phyloP scores from a whole-genome alignment of 2,329 filamentous ascomycete species.

The Myriosclerotinia duriaeana region DNA sequence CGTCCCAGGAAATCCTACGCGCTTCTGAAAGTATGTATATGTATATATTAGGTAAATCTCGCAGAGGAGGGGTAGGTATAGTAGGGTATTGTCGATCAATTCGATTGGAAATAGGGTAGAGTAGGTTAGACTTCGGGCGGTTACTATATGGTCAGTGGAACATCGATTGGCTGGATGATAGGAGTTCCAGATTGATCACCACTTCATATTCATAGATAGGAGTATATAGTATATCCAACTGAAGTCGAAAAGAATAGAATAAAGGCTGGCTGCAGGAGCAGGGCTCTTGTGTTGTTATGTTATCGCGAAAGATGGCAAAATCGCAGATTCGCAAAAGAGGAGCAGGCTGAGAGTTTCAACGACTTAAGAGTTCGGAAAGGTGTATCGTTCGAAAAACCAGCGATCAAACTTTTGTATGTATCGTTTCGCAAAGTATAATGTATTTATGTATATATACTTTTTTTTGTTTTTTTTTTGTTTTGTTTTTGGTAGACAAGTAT shows the following conservation, averaged over 20 bases:
- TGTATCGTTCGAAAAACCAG: too few species aligned
- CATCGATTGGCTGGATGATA: constrained; percentile 18
- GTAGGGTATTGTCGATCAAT: constrained; percentile 19
- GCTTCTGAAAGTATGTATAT: constrained; percentile 9
- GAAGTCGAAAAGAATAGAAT: constrained; percentile 3
- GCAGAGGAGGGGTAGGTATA: constrained; percentile 21
- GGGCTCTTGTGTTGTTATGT: constrained; percentile 11
- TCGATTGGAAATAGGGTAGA: constrained; percentile 16
- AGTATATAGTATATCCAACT: neutral
- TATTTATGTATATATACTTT: too few species aligned
- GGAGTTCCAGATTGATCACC: neutral
- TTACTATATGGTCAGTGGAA: constrained; percentile 19
- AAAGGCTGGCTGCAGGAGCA: constrained; percentile 7
- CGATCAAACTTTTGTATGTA: too few species aligned
- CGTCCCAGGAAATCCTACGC: constrained; percentile 17
- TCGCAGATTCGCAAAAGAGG: too few species aligned
- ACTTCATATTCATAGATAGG: constrained; percentile 5
- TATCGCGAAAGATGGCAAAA: too few species aligned
- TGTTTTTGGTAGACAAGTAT: too few species aligned
- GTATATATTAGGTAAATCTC: constrained; percentile 6
- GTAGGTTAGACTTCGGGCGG: constrained; percentile 18
- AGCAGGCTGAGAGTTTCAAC: too few species aligned
- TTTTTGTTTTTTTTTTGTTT: too few species aligned
- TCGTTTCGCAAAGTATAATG: too few species aligned
- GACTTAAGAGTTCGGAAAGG: too few species aligned